These are phyloP conservation scores for Sphaerosporella brunnea DNA, from an alignment of 495 filamentous ascomycete genomes.

Conservation along the genomic window DNA sequence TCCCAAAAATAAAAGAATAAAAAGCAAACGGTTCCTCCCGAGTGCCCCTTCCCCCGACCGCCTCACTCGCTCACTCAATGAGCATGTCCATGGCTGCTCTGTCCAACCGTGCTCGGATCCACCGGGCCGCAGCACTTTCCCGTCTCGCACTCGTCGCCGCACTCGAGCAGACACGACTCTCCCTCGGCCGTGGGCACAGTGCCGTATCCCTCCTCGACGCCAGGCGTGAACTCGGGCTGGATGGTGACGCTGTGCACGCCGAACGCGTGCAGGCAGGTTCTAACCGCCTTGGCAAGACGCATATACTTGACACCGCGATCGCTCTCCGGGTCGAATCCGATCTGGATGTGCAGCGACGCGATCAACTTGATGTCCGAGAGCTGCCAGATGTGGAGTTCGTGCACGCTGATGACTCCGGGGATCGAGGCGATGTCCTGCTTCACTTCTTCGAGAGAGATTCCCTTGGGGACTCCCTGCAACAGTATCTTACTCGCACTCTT, in stretches of 20 bases:
- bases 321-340: constrained; percentile 47
- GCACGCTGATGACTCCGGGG: constrained; percentile 68
- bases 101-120: neutral
- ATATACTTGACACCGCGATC: constrained; percentile 69
- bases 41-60: no score
- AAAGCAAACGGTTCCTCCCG: no score
- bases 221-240: constrained; percentile 74
- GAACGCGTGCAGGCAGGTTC: constrained; percentile 78
- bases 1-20: no score
- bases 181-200: constrained; percentile 30
- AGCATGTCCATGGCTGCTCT: constrained; percentile 20
- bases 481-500: constrained; percentile 86
- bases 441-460: constrained; percentile 75
- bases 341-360: constrained; percentile 78
- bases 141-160: constrained; percentile 60
- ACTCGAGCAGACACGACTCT: constrained; percentile 61
- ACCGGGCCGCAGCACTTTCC: constrained; percentile 49
- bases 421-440: constrained; percentile 75
- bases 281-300: constrained; percentile 59
- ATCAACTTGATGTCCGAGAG: constrained; percentile 84
- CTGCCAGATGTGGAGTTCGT: constrained; percentile 96
- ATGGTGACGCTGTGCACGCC: constrained; percentile 97
- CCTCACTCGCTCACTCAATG: no score
- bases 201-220: constrained; percentile 32
- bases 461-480: constrained; percentile 76